Conservation (phyloP, 805 yeast species). For the Sugiyamaella boreocaroliniensis region DNA sequence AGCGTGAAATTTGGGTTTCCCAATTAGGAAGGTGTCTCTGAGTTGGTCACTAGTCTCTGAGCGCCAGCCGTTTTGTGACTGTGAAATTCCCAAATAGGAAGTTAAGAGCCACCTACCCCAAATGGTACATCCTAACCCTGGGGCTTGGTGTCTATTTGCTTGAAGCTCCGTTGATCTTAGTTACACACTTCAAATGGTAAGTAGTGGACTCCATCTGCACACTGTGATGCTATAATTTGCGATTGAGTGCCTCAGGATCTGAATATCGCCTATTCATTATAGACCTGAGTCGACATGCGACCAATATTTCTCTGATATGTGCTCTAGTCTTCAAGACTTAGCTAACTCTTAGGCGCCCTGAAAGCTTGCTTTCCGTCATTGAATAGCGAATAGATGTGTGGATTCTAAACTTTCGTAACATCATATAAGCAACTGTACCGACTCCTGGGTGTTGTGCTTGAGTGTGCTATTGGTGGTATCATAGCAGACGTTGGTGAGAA, state of each 20-base stretch:
- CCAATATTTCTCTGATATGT: neutral
- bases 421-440: too few species aligned
- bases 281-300: conserved; percentile 9
- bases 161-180: neutral
- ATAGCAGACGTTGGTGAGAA: too few species aligned
- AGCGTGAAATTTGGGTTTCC: neutral
- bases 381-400: too few species aligned
- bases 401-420: too few species aligned
- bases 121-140: neutral
- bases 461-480: too few species aligned
- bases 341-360: neutral
- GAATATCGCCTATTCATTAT: conserved; percentile 14
- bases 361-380: too few species aligned
- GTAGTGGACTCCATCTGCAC: neutral
- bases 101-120: too few species aligned
- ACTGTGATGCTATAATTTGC: conserved; percentile 20
- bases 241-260: conserved; percentile 12
- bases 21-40: neutral
- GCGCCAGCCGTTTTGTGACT: neutral
- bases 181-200: neutral
- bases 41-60: neutral
- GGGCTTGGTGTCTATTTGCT: neutral
- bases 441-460: too few species aligned
- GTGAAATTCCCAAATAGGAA: neutral
- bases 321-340: conserved; percentile 4